Base-by-base conservation (phyloP, 2,329 filamentous ascomycete genomes). In the Pseudogymnoascus sp. region DNA sequence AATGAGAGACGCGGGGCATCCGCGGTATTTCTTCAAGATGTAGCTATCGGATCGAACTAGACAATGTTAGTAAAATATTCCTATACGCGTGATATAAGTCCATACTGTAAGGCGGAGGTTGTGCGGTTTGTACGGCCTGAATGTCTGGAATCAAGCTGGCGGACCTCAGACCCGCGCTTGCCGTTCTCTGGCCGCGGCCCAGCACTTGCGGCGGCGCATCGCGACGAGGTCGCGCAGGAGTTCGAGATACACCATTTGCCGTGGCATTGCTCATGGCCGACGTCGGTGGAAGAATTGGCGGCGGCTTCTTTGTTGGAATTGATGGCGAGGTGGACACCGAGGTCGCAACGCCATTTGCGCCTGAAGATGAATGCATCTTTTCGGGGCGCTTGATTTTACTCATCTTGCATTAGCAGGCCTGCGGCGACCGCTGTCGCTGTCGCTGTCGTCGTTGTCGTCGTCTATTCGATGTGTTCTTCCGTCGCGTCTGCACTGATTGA, bases 11-110 rank as follows among this genome's bases (percentile, higher is more conserved):
- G 94, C 92, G 7, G 87, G 84, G 58, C 81, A 81, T 69, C 82
- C 85, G 39, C 78, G 80, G 74, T 88, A 92, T 75, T 92, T 96
- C 68, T 84, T 86, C n/a, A 97, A 79, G 57, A 97, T 91, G 69
- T 94, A 90, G 12, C 82, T 76, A 63, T 87, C 84, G 30, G 86
- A 88, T 72, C 88, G 83, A 43, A 93, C 91, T 92, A 61, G 11
- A 11, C 22, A 37, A 60, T 59, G 38, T 68, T 67, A 63, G 67
- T 61, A 61, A 2, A 58, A 30, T 25, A 58, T 30, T 25, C 30
- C 18, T 25, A 58, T 33, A 33, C 65, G 63, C 69, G 63, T 65
- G 36, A 43, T 57, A 59, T 41, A 59, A 28, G 35, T 37, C 61
- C 72, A 63, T 76, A 85, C 83, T 74, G 67, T 83, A 82, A 30